These are phyloP conservation scores for Trichosporon asahii DNA, from an alignment of 1,284 basidiomycete species.

Conservation along the genomic window DNA sequence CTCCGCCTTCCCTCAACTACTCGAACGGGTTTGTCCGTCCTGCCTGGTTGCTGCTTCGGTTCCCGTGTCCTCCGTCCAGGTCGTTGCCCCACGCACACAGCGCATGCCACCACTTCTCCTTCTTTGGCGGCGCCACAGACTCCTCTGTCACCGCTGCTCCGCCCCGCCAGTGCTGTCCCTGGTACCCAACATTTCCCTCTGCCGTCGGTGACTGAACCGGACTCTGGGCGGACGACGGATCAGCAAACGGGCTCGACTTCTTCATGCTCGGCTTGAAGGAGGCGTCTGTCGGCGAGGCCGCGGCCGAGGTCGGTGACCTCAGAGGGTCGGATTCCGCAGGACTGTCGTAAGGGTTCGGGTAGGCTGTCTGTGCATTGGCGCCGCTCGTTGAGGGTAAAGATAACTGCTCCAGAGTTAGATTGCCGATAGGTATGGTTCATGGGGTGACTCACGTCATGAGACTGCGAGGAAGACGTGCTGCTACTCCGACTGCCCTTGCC, in stretches of 20 bases:
- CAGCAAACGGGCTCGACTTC: constrained; percentile 31
- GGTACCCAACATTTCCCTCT: constrained; percentile 29
- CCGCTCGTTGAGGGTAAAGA: background rate
- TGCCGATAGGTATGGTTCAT: constrained; percentile 6
- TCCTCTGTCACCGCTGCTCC: constrained; percentile 23
- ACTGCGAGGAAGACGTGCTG: constrained; percentile 3
- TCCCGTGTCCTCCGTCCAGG: constrained; percentile 40
- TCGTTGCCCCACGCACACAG: constrained; percentile 47
- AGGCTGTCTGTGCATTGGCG: constrained; percentile 15
- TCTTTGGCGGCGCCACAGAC: constrained; percentile 10
- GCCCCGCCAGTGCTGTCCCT: constrained; percentile 36
- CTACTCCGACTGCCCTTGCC: constrained; percentile 13
- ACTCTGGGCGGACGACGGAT: constrained; percentile 22
- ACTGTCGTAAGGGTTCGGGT: constrained; percentile 35
- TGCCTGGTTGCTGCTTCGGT: constrained; percentile 29
- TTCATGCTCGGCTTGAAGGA: constrained; percentile 19
- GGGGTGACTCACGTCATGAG: constrained; percentile 27
- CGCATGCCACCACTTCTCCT: constrained; percentile 48
- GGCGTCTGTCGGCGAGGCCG: constrained; percentile 5
- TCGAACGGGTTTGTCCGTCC: constrained; percentile 47
- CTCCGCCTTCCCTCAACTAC: constrained; percentile 13
- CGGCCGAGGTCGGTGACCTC: background rate
- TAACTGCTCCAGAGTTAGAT: background rate
- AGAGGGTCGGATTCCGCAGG: background rate
- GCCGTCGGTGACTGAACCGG: constrained; percentile 12